Percentiles rank a stretch among this genome's conserved stretches.
Conservation (phyloP, 257 asterid genomes). For the Nyctanthes arbortristis region DNA sequence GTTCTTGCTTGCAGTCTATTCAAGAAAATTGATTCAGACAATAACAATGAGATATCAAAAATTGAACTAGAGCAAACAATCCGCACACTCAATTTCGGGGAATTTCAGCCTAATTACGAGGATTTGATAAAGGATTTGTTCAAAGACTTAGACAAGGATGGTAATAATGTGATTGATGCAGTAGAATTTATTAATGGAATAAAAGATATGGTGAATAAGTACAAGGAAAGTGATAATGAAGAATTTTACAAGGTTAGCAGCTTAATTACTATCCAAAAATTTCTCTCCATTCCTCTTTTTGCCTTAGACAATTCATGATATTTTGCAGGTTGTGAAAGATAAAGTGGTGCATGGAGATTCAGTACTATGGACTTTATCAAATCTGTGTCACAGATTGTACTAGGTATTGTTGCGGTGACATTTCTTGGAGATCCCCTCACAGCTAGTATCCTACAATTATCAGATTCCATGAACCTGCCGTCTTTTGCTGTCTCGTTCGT, state of each 20-base stretch:
- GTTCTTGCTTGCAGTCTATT: conserved; percentile 23
- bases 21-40: conserved; percentile 10
- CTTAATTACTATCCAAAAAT: too few relatives aligned
- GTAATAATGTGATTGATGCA: conserved; percentile 16
- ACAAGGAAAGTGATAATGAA: conserved; percentile 2
- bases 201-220: conserved; percentile 8
- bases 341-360: conserved; percentile 1
- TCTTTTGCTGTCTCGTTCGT: conserved; percentile 24
- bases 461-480: conserved; percentile 19
- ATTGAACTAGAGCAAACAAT: conserved; percentile 20
- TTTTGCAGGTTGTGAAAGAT: conserved; percentile 40
- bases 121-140: conserved; percentile 14
- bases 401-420: conserved; percentile 21
- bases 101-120: conserved; percentile 1
- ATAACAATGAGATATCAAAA: conserved; percentile 14
- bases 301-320: not conserved
- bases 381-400: conserved; percentile 3
- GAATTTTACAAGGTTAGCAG: conserved; percentile 12
- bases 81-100: conserved; percentile 18
- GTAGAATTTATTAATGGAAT: conserved; percentile 23
- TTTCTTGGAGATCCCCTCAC: conserved; percentile 14
- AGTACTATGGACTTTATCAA: not conserved
- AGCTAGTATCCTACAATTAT: conserved; percentile 4
- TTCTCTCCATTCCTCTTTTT: not conserved
- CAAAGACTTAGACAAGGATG: conserved; percentile 23